phyloP scores from a whole-genome alignment of 2,329 filamentous ascomycete species.

The Diplodia sapinea region DNA sequence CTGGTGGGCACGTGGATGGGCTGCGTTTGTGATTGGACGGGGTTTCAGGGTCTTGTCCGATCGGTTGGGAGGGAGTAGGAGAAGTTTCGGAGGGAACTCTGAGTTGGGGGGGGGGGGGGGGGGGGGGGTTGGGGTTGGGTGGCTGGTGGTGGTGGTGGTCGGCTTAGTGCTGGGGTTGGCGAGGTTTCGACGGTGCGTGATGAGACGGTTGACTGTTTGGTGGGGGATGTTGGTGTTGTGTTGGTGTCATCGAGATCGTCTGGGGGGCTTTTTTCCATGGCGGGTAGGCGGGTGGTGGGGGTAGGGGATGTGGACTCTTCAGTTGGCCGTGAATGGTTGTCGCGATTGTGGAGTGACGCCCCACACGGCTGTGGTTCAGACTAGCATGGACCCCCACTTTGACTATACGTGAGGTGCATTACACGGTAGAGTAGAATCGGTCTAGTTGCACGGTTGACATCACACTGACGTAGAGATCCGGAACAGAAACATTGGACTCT shows the following conservation, averaged over 20 bases:
- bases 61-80: too few relatives aligned
- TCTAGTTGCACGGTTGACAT: background rate
- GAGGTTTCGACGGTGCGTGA: too few relatives aligned
- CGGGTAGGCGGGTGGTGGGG: background rate
- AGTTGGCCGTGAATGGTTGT: background rate
- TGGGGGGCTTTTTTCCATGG: background rate
- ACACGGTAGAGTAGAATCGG: background rate
- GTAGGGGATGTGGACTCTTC: background rate
- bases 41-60: too few relatives aligned
- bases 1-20: too few relatives aligned
- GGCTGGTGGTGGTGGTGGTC: too few relatives aligned
- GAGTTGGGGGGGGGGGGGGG: too few relatives aligned
- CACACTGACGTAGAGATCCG: background rate
- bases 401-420: background rate
- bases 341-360: background rate
- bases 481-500: too few relatives aligned
- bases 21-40: too few relatives aligned
- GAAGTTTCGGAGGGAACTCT: too few relatives aligned
- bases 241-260: background rate
- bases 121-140: too few relatives aligned
- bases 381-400: background rate
- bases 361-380: background rate
- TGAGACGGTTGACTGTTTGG: background rate
- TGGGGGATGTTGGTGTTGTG: too few relatives aligned
- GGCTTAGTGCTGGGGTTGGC: too few relatives aligned